Conservation (phyloP, 75 land plant species). For the Cunninghamia lanceolata region DNA sequence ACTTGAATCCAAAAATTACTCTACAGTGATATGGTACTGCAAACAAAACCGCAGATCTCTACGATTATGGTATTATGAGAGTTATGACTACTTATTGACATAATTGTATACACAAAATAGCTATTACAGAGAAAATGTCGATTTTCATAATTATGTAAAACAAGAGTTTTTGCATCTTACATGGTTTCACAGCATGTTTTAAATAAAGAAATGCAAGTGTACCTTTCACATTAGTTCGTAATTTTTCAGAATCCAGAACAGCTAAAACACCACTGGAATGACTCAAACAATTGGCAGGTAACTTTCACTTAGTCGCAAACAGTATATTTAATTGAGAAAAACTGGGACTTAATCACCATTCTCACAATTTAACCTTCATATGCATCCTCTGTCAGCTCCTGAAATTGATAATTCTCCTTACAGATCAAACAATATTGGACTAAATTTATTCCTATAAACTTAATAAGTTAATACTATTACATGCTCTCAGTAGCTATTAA, state of each 20-base stretch:
- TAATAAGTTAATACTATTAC: neutral
- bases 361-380: neutral
- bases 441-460: neutral
- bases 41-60: no score
- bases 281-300: no score
- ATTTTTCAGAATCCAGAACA: neutral
- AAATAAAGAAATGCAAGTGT: neutral
- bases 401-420: no score
- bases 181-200: neutral
- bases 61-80: neutral
- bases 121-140: neutral
- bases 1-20: no score
- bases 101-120: no score
- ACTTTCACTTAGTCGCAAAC: no score
- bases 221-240: neutral
- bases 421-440: neutral
- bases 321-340: no score
- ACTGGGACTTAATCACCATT: neutral
- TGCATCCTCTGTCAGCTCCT: neutral
- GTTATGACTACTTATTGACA: neutral
- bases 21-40: no score
- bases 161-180: neutral
- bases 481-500: neutral
- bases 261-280: no score
- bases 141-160: neutral